phyloP scores from a whole-genome alignment of 1,284 basidiomycete species.

The Inonotus hispidus region DNA sequence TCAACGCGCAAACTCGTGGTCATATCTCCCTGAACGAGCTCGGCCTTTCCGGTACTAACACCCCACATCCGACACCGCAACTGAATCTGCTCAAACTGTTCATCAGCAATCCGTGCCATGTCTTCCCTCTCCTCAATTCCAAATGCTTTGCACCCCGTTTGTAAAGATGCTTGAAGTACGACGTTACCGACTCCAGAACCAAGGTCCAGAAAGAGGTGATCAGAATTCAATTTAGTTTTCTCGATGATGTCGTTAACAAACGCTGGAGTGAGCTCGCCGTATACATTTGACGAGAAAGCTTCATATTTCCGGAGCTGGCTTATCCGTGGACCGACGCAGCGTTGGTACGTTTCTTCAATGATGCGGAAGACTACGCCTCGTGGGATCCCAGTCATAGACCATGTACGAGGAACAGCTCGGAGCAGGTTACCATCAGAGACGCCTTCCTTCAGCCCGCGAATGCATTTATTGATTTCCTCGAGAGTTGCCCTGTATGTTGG shows the following conservation, averaged over 20 bases:
- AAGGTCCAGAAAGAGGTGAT: slow-evolving; percentile 68
- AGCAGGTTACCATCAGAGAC: slow-evolving; percentile 43
- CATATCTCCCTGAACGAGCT: slow-evolving; percentile 73
- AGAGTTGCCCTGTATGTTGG: slow-evolving; percentile 63
- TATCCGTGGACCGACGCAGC: slow-evolving; percentile 67
- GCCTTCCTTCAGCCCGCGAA: slow-evolving; percentile 61
- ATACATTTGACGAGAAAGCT: slow-evolving; percentile 70
- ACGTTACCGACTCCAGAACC: slow-evolving; percentile 77
- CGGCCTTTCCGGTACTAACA: slow-evolving; percentile 56
- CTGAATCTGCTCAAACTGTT: slow-evolving; percentile 56
- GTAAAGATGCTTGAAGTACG: slow-evolving; percentile 67
- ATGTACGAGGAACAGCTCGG: slow-evolving; percentile 40
- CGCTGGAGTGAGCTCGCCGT: slow-evolving; percentile 71
- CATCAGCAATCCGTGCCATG: slow-evolving; percentile 58
- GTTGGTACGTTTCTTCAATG: slow-evolving; percentile 75
- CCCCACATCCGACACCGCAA: slow-evolving; percentile 75
- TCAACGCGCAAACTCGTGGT: slow-evolving; percentile 53
- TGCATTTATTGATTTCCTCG: slow-evolving; percentile 48
- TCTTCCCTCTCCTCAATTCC: slow-evolving; percentile 62
- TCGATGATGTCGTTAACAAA: slow-evolving; percentile 61
- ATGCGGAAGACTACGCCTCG: slow-evolving; percentile 58
- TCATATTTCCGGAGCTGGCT: slow-evolving; percentile 59
- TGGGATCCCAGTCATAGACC: slow-evolving; percentile 48
- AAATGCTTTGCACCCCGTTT: slow-evolving; percentile 68
- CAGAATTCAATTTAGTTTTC: slow-evolving; percentile 49